Conservation (phyloP, 768 basidiomycete genomes). For the Mycena vitilis region DNA sequence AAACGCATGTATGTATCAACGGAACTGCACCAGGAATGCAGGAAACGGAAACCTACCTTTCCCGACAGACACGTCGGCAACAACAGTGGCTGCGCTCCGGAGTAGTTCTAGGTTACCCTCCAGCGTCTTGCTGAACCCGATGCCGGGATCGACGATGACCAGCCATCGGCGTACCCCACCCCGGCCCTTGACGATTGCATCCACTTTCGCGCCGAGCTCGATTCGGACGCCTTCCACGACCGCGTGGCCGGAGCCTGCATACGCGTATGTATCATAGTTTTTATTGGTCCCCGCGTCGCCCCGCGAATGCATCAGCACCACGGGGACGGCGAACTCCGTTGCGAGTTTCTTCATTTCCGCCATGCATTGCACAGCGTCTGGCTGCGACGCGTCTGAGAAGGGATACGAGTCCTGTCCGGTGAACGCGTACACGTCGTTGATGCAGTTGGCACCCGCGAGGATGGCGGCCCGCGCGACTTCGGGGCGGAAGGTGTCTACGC, state of each 20-base stretch:
- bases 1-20: constrained; percentile 9
- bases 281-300: constrained; percentile 85
- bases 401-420: constrained; percentile 67
- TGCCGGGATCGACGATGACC: constrained; percentile 89
- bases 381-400: constrained; percentile 21
- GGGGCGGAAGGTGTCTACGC: constrained; percentile 91
- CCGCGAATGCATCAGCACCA: constrained; percentile 94
- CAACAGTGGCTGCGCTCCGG: constrained; percentile 59
- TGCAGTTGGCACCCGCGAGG: constrained; percentile 86
- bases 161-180: constrained; percentile 89
- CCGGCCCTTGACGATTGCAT: constrained; percentile 69
- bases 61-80: constrained; percentile 52
- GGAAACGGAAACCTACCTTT: constrained; percentile 36
- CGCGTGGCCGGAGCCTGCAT: constrained; percentile 50
- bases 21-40: background rate
- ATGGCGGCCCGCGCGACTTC: constrained; percentile 82
- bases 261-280: constrained; percentile 62
- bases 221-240: constrained; percentile 75
- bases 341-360: constrained; percentile 74
- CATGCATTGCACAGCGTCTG: constrained; percentile 54
- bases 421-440: constrained; percentile 93
- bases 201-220: constrained; percentile 80
- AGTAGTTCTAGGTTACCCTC: constrained; percentile 81
- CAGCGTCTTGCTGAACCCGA: constrained; percentile 93
- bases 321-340: constrained; percentile 75